Base-by-base conservation (phyloP, 202 grass and related monocot genomes). In the Setaria italica region DNA sequence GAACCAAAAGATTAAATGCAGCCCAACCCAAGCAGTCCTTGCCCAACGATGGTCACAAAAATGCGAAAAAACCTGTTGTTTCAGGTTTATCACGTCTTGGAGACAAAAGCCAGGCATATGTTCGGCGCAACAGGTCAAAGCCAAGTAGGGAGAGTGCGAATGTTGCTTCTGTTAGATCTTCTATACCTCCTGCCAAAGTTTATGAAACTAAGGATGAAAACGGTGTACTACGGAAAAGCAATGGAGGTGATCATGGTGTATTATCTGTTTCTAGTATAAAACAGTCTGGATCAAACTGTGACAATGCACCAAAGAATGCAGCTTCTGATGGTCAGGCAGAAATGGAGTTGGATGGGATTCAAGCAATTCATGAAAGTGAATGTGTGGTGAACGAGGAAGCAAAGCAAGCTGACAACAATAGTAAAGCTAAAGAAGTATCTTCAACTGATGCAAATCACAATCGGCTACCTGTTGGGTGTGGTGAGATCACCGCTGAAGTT, bases 101-200 rank as follows among this genome's bases (percentile, higher is more conserved):
- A 41, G 89, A 72, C 53, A 95, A 92, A 77, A 88, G 80, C 68
- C 93, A 95, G 83, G 93, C 93, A 82, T 95, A 95, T 76, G 93
- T 89, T 50, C 82, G 90, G 25, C 88, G 90, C 66, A 95, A 94
- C 72, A 94, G 93, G 67, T 90, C 93, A 74, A 90, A 87, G 66
- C 64, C 83, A 46, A 86, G 34, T 63, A 87, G 85, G 65, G 87
- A 92, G 48, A 84, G 65, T 85, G 53, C 25, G 29, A 91, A 86
- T 57, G 67, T 90, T 80, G 42, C 66, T 66, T 87, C 82, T 47
- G 67, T 81, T 77, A 94, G 29, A 86, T 80, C 78, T 84, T 79
- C 85, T 37, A 55, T 45, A n/a, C 46, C 74, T 47, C 75, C 68
- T 76, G 83, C 82, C 50, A 79, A 12, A 63, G 56, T n/a, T 79